These are phyloP conservation scores for Populus ilicifolia DNA, from an alignment of 345 rosid genomes.

Conservation along the genomic window DNA sequence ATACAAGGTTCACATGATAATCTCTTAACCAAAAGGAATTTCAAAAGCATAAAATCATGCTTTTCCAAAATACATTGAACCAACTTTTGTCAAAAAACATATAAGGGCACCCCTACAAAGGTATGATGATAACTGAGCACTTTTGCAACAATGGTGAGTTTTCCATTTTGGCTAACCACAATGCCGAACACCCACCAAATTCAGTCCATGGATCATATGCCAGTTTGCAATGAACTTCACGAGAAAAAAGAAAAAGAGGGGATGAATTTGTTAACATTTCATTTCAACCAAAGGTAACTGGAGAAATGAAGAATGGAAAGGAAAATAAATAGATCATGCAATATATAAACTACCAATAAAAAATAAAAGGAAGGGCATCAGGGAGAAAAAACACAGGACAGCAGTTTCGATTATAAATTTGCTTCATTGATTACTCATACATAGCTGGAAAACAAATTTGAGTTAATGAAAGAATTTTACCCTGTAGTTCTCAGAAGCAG, in stretches of 20 bases:
- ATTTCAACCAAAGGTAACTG: background rate
- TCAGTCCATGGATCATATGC: background rate
- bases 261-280: background rate
- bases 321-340: background rate
- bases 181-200: background rate
- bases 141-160: background rate
- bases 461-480: constrained; percentile 39
- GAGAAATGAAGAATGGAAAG: background rate
- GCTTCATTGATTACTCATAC: constrained; percentile 26
- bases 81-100: background rate
- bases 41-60: background rate
- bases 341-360: background rate
- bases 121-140: background rate
- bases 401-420: constrained; percentile 15
- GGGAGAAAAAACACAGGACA: background rate
- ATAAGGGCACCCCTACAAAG: background rate
- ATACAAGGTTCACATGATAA: background rate
- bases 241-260: background rate
- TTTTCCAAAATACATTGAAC: background rate
- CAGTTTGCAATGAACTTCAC: background rate
- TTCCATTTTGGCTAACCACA: background rate
- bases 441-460: constrained; percentile 14
- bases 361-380: background rate
- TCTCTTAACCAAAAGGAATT: background rate
- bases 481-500: constrained; percentile 25